A percentile compares a stretch with the other conserved stretches of the same genome.
Evolutionary conservation across 352 stramenopile genomes (phyloP).

Genomic region (Phytophthora hibernalis): DNA sequence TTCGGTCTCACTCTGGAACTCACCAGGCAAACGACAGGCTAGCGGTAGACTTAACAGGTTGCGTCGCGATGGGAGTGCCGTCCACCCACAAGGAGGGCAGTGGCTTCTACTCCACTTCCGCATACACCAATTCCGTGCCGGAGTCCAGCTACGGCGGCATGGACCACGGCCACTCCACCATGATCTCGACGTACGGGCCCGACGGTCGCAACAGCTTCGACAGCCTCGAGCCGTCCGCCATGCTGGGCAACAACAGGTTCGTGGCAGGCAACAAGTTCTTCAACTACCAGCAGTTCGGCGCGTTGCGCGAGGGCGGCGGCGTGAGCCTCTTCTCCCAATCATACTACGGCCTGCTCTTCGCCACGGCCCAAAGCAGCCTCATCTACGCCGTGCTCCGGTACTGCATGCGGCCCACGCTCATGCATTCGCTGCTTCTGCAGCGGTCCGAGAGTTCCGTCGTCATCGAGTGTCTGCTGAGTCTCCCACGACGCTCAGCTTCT

Average conservation of each 20-base stretch:
- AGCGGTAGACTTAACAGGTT: conserved; percentile 1
- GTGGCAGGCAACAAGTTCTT: conserved; percentile 79
- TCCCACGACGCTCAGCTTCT: conserved; percentile 91
- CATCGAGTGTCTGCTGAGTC: conserved; percentile 79
- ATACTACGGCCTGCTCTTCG: conserved; percentile 67
- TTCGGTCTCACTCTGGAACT: conserved; percentile 40
- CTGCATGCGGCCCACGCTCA: conserved; percentile 72
- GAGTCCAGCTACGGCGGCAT: conserved; percentile 31
- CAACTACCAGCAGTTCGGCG: conserved; percentile 79
- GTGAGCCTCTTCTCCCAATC: conserved; percentile 68
- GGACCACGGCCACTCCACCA: conserved; percentile 36
- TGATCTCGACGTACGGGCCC: conserved; percentile 36
- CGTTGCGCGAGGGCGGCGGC: conserved; percentile 61
- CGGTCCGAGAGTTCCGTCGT: conserved; percentile 57
- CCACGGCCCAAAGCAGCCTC: conserved; percentile 57
- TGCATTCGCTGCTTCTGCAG: conserved; percentile 68
- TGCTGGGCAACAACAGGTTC: conserved; percentile 50
- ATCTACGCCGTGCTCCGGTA: conserved; percentile 74
- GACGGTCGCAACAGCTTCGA: conserved; percentile 39
- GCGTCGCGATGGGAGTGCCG: conserved; percentile 28
- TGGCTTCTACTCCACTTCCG: conserved; percentile 36
- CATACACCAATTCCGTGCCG: conserved; percentile 39
- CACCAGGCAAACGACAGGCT: conserved; percentile 24
- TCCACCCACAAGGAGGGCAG: conserved; percentile 40
- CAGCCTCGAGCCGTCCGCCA: conserved; percentile 35